phyloP scores from a whole-genome alignment of 352 stramenopile species.

The Pythium dissimile region DNA sequence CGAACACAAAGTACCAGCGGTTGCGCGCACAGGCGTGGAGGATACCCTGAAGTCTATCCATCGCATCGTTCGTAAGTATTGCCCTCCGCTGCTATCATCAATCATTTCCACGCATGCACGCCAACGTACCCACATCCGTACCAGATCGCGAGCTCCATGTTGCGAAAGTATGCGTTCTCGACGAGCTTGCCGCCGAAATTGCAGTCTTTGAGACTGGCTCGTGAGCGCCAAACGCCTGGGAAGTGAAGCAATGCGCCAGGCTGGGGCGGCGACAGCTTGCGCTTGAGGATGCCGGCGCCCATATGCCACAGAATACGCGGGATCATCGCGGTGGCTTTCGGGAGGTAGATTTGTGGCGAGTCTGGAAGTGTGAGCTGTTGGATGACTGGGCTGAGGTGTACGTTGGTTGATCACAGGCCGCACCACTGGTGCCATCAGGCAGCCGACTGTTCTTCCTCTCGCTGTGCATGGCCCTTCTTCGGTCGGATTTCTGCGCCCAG shows the following conservation, averaged over 20 bases:
- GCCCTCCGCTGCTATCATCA: not conserved
- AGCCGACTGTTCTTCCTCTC: not conserved
- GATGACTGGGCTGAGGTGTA: not conserved
- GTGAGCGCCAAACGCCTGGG: slow-evolving; percentile 53
- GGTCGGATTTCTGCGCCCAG: not conserved
- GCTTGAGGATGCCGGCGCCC: slow-evolving; percentile 44
- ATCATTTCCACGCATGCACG: not conserved
- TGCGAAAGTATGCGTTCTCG: slow-evolving; percentile 68
- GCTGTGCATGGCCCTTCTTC: not conserved
- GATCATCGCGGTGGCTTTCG: slow-evolving; percentile 39
- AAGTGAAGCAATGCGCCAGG: slow-evolving; percentile 53
- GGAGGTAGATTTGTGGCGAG: not conserved
- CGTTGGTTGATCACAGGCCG: too few relatives aligned
- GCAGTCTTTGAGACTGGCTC: slow-evolving; percentile 56
- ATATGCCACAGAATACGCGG: slow-evolving; percentile 74
- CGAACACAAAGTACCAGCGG: slow-evolving; percentile 69
- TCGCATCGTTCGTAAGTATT: not conserved
- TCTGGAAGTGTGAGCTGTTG: not conserved
- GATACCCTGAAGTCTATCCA: slow-evolving; percentile 40
- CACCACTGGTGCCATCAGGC: not conserved
- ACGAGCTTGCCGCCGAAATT: slow-evolving; percentile 45
- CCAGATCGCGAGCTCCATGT: slow-evolving; percentile 74
- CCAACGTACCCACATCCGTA: slow-evolving; percentile 59
- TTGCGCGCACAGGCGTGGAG: slow-evolving; percentile 50
- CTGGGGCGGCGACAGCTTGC: slow-evolving; percentile 34